Evolutionary conservation across 352 stramenopile species (phyloP), one percentile per base, ranked within the genome.

Genomic region (Blastocystis hominis): DNA sequence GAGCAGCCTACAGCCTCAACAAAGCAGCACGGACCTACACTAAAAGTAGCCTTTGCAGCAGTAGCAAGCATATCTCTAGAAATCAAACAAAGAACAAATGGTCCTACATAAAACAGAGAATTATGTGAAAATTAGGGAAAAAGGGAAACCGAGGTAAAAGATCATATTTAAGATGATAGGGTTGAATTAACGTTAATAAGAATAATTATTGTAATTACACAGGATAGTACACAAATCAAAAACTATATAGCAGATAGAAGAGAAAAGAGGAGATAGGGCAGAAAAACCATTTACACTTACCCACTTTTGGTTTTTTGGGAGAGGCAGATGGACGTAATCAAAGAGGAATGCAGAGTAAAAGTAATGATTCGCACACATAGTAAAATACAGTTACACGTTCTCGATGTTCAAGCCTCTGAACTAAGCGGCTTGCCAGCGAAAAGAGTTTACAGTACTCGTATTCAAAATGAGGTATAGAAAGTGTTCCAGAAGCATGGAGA

Each of bases 31-130:
- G 34, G 7, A 20, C 59, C 20, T 68, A 68, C 59, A 30, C 4
- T 20, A 40, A 20, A 10, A 68, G 59, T 24, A 68, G 17, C 24
- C 64, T 75, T 75, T 75, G 13, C 64, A 78, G 68, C 68, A 78
- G 44, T 30, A 78, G 68, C 68, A 78, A 78, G 36, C 68, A 78
- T 78, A 78, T n/a, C n/a, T 54, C 64, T 75, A 75, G 7, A 55
- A 55, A 10, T 42, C 9, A 44, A 17, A 55, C 15, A 42, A 55
- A n/a, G 13, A 30, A n/a, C 9, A 5, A n/a, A 47, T 54, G 24
- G 10, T 24, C 64, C 64, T 54, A 44, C 30, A 54, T 55, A 55
- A 75, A 47, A 55, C 64, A n/a, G 46, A n/a, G 46, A 75, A 68
- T 20, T 24, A 44, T n/a, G 9, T n/a, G 42, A 30, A 17, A n/a